These are phyloP conservation scores for Plantago rigida DNA, from an alignment of 305 asterid species.

Conservation along the genomic window DNA sequence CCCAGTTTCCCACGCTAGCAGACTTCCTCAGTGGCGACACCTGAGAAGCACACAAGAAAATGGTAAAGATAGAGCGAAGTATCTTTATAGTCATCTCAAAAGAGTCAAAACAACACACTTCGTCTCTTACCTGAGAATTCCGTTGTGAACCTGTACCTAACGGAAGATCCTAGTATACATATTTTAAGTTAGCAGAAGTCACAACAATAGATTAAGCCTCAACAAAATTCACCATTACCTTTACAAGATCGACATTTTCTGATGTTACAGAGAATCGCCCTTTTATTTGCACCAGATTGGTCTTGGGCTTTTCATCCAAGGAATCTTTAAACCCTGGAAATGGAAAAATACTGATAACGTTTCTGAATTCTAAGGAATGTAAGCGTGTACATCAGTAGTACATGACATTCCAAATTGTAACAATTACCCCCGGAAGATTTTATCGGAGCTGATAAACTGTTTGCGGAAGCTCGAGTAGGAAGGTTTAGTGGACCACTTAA, in stretches of 20 bases:
- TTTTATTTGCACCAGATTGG: conserved; percentile 88
- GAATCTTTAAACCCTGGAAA: conserved; percentile 71
- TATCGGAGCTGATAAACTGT: conserved; percentile 97
- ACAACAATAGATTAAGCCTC: conserved; percentile 22
- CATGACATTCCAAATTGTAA: conserved; percentile 25
- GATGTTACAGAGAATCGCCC: conserved; percentile 98
- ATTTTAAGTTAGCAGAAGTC: conserved; percentile 37
- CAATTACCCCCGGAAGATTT: conserved; percentile 85
- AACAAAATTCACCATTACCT: conserved; percentile 44
- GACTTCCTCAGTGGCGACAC: conserved; percentile 86
- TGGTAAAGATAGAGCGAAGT: conserved; percentile 28
- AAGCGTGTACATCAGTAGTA: not conserved
- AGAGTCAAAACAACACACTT: conserved; percentile 22
- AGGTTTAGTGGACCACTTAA: conserved; percentile 92
- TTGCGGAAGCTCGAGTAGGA: conserved; percentile 94
- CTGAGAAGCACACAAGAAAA: conserved; percentile 40
- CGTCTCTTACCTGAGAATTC: conserved; percentile 61
- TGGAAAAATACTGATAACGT: conserved; percentile 18
- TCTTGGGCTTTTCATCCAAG: conserved; percentile 76
- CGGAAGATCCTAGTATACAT: conserved; percentile 64
- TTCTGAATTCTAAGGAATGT: conserved; percentile 12
- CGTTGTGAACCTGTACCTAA: conserved; percentile 62
- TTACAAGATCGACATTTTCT: conserved; percentile 94
- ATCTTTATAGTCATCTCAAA: conserved; percentile 26
- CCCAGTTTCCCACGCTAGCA: conserved; percentile 91